Percentiles rank a stretch among this genome's conserved stretches.
phyloP scores from a whole-genome alignment of 2,329 filamentous ascomycete genomes.

The Magnaporthiopsis poae region DNA sequence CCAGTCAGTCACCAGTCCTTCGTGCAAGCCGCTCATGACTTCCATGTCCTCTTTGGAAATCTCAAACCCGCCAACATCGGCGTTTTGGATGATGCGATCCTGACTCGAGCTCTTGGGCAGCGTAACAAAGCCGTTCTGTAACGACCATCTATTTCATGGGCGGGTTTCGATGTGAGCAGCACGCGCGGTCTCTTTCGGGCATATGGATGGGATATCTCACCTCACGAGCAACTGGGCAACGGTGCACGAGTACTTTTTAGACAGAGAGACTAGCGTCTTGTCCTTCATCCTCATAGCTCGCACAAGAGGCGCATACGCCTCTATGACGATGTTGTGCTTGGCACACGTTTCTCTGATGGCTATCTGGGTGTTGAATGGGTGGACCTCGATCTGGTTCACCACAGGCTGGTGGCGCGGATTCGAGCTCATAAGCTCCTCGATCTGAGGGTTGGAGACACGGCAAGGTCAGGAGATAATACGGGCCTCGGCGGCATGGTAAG shows the following conservation, averaged over 20 bases:
- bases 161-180: not conserved
- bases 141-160: constrained; percentile 49
- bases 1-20: constrained; percentile 64
- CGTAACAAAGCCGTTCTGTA: constrained; percentile 64
- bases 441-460: constrained; percentile 26
- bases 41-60: constrained; percentile 56
- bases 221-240: constrained; percentile 56
- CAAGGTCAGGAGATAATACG: not conserved
- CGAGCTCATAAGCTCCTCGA: constrained; percentile 58
- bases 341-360: constrained; percentile 58
- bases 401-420: constrained; percentile 54
- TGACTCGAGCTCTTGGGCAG: constrained; percentile 61
- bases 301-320: constrained; percentile 73
- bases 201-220: constrained; percentile 19
- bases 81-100: constrained; percentile 57
- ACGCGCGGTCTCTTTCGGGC: not conserved
- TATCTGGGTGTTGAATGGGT: constrained; percentile 69
- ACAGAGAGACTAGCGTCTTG: constrained; percentile 48
- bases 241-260: constrained; percentile 55
- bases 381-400: constrained; percentile 73
- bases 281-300: constrained; percentile 61
- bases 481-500: not conserved
- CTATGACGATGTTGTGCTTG: constrained; percentile 56
- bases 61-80: constrained; percentile 47
- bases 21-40: constrained; percentile 55